Evolutionary conservation across 768 basidiomycete genomes (phyloP).

Genomic region (Lactarius sanguifluus): DNA sequence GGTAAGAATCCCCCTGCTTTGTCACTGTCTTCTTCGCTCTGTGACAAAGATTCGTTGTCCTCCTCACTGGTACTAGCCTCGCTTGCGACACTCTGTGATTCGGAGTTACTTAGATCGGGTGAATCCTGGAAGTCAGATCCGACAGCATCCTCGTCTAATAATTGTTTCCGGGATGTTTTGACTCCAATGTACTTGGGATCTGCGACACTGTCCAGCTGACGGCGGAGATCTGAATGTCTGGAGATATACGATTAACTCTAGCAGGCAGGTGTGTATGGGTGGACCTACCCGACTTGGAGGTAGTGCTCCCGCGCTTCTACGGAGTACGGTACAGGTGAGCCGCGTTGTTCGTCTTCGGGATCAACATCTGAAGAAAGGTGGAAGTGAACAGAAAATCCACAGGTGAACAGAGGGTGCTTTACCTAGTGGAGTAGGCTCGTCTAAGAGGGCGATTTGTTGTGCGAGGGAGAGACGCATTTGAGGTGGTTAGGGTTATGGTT

Average conservation of each 20-base stretch:
- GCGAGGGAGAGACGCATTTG: slow-evolving; percentile 54
- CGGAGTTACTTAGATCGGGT: slow-evolving; percentile 31
- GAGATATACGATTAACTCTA: slow-evolving; percentile 1
- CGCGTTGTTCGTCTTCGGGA: slow-evolving; percentile 41
- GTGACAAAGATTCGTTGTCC: slow-evolving; percentile 31
- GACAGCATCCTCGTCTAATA: slow-evolving; percentile 44
- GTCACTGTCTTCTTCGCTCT: slow-evolving; percentile 31
- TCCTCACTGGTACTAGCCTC: slow-evolving; percentile 18
- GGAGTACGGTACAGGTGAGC: slow-evolving; percentile 31
- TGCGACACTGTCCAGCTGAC: slow-evolving; percentile 58
- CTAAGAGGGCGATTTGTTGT: slow-evolving; percentile 80
- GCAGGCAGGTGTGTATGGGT: slow-evolving; percentile 1
- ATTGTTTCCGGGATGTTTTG: slow-evolving; percentile 57
- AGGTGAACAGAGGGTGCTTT: slow-evolving; percentile 29
- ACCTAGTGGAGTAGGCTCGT: slow-evolving; percentile 71
- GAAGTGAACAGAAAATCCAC: slow-evolving; percentile 17
- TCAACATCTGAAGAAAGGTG: slow-evolving; percentile 40
- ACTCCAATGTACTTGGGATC: slow-evolving; percentile 81
- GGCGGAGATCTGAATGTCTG: slow-evolving; percentile 72
- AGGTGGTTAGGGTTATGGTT: slow-evolving; percentile 20
- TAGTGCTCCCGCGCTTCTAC: slow-evolving; percentile 68
- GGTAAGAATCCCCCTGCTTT: slow-evolving; percentile 24
- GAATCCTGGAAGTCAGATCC: slow-evolving; percentile 35
- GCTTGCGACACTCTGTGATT: slow-evolving; percentile 6
- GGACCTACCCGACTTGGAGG: slow-evolving; percentile 73